A percentile compares a stretch with the other conserved stretches of the same genome.
These are phyloP conservation scores for Gamarada debralockiae DNA, from an alignment of 495 filamentous ascomycete genomes.

Conservation along the genomic window DNA sequence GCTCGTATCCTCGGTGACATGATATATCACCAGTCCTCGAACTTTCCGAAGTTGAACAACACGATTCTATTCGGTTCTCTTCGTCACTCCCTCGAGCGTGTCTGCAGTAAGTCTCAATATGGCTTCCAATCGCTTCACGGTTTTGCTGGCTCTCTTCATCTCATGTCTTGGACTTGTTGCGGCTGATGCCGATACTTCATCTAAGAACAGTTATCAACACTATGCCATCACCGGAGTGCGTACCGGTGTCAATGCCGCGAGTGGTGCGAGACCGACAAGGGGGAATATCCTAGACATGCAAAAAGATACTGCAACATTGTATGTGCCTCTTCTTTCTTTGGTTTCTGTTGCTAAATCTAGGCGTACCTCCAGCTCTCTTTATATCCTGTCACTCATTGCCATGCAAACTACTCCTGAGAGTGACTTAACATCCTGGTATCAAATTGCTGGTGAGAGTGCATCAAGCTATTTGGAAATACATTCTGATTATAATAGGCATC, in stretches of 20 bases:
- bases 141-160: too few species aligned
- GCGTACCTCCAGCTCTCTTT: slow-evolving; percentile 24
- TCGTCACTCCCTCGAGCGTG: not conserved
- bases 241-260: slow-evolving; percentile 2
- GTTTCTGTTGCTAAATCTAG: not conserved
- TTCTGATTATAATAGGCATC: slow-evolving; percentile 35
- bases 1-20: too few species aligned
- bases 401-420: slow-evolving; percentile 36
- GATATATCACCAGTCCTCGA: too few species aligned
- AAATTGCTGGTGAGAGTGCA: slow-evolving; percentile 38
- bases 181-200: not conserved
- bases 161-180: not conserved
- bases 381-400: slow-evolving; percentile 39
- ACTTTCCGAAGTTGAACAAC: too few species aligned
- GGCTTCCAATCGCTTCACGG: too few species aligned
- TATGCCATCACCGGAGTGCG: slow-evolving; percentile 18
- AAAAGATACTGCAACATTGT: slow-evolving; percentile 18
- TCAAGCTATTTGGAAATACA: slow-evolving; percentile 5
- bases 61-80: too few species aligned
- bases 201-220: not conserved
- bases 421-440: slow-evolving; percentile 43
- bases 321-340: not conserved
- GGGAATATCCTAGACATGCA: slow-evolving; percentile 23
- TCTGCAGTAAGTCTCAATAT: not conserved
- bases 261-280: slow-evolving; percentile 13